A percentile compares a stretch with the other conserved stretches of the same genome.
Evolutionary conservation across 2,329 filamentous ascomycete genomes (phyloP).

Genomic region (Paracamarosporium sp.): DNA sequence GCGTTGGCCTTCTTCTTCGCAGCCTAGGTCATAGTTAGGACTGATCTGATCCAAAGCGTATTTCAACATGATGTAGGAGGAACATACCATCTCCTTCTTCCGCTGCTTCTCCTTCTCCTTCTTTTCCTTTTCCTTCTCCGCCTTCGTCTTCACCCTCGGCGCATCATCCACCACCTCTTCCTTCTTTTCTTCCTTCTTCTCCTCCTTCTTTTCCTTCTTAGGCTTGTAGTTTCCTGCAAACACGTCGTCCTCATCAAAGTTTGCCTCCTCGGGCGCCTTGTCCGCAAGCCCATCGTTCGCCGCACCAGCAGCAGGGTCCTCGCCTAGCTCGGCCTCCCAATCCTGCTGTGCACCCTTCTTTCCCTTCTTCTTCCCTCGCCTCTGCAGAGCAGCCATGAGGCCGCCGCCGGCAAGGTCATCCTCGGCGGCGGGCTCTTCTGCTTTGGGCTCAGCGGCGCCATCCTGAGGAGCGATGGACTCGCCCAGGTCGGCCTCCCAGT

Average conservation of each 20-base stretch:
- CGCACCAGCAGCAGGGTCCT: conserved; percentile 58
- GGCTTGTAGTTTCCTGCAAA: conserved; percentile 73
- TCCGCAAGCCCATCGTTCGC: conserved; percentile 57
- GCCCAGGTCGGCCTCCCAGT: conserved; percentile 94
- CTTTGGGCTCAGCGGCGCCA: conserved; percentile 48
- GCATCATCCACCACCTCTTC: conserved; percentile 47
- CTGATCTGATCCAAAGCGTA: background rate
- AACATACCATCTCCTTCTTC: conserved; percentile 91
- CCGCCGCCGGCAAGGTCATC: conserved; percentile 57
- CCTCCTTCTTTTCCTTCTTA: conserved; percentile 71
- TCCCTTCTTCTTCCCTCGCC: conserved; percentile 79
- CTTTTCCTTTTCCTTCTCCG: conserved; percentile 97
- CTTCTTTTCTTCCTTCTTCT: conserved; percentile 48
- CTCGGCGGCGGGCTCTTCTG: conserved; percentile 49
- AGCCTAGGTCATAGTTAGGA: conserved; percentile 42
- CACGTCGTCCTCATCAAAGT: conserved; percentile 74
- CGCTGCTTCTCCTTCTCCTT: conserved; percentile 98
- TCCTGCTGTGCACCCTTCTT: conserved; percentile 75
- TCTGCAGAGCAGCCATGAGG: conserved; percentile 57
- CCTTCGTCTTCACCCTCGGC: conserved; percentile 83
- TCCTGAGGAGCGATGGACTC: conserved; percentile 73
- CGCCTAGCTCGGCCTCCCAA: conserved; percentile 68
- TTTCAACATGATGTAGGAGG: background rate
- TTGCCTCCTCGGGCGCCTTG: conserved; percentile 82
- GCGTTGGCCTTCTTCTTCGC: conserved; percentile 66